phyloP scores from a whole-genome alignment of 371 early-diverging fungal genomes.

The Batkoa obscura region DNA sequence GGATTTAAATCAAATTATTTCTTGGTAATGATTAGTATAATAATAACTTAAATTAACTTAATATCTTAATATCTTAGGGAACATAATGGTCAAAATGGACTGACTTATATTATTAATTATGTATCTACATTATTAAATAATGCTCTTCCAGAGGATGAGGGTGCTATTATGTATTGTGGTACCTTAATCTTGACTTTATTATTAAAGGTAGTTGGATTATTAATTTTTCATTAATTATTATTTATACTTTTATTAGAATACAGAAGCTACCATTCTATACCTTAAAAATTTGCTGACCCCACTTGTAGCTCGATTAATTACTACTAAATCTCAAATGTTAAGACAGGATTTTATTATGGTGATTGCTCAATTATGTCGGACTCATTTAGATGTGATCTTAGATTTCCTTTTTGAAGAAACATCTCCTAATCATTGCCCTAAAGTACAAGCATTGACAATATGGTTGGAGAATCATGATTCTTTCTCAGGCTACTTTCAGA shows the following conservation, averaged over 20 bases:
- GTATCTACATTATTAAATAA: too few species aligned
- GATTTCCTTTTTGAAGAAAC: slow-evolving; percentile 34
- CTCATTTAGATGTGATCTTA: slow-evolving; percentile 43
- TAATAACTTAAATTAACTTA: too few species aligned
- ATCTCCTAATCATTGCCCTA: slow-evolving; percentile 31
- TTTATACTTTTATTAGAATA: not conserved
- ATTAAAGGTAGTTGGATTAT: not conserved
- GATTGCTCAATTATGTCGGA: slow-evolving; percentile 61
- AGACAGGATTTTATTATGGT: slow-evolving; percentile 59
- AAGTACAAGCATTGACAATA: slow-evolving; percentile 42
- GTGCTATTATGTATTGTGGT: too few species aligned
- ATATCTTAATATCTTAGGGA: too few species aligned
- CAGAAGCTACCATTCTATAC: not conserved
- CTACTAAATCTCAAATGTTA: not conserved
- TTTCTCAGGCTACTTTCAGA: slow-evolving; percentile 50
- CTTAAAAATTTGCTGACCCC: not conserved
- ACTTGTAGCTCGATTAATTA: not conserved
- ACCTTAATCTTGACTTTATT: not conserved
- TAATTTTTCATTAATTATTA: not conserved
- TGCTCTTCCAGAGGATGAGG: too few species aligned
- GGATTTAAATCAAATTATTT: slow-evolving; percentile 31
- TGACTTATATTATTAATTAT: not conserved
- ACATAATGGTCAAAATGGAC: slow-evolving; percentile 3
- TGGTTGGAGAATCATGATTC: slow-evolving; percentile 62
- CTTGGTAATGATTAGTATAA: too few species aligned